Evolutionary conservation across 768 basidiomycete genomes (phyloP).

Genomic region (Xerocomus potaroensis): DNA sequence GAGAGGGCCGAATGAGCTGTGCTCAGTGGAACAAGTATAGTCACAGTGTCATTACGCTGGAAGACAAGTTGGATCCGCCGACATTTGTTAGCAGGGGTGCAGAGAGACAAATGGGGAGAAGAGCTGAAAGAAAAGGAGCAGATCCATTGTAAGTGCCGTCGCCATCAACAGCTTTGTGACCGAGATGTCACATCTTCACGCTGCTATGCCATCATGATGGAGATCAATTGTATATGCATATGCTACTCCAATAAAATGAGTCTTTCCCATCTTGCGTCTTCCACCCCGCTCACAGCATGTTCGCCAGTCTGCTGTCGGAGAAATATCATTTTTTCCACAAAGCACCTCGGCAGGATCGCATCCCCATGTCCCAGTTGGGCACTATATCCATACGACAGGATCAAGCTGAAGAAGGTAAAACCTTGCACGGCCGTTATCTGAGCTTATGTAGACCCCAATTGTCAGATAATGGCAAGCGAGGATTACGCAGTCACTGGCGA

Average conservation of each 20-base stretch:
- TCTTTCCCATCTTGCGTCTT: too few species aligned
- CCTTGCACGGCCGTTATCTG: not conserved
- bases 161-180: too few species aligned
- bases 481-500: not conserved
- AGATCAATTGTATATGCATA: too few species aligned
- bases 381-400: not conserved
- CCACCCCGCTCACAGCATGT: too few species aligned
- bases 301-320: not conserved
- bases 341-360: not conserved
- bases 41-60: slow-evolving; percentile 51
- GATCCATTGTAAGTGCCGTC: too few species aligned
- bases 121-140: slow-evolving; percentile 72
- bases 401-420: not conserved
- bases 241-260: too few species aligned
- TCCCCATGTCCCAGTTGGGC: not conserved
- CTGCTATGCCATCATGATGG: not conserved
- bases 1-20: too few species aligned
- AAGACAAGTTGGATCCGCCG: slow-evolving; percentile 64
- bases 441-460: too few species aligned
- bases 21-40: too few species aligned
- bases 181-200: too few species aligned
- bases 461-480: too few species aligned
- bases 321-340: not conserved
- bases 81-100: slow-evolving; percentile 69
- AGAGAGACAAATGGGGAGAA: slow-evolving; percentile 70